Percentiles rank a stretch among this genome's conserved stretches.
These are phyloP conservation scores for Linanthus parryae DNA, from an alignment of 148 eudicot genomes.

Conservation along the genomic window DNA sequence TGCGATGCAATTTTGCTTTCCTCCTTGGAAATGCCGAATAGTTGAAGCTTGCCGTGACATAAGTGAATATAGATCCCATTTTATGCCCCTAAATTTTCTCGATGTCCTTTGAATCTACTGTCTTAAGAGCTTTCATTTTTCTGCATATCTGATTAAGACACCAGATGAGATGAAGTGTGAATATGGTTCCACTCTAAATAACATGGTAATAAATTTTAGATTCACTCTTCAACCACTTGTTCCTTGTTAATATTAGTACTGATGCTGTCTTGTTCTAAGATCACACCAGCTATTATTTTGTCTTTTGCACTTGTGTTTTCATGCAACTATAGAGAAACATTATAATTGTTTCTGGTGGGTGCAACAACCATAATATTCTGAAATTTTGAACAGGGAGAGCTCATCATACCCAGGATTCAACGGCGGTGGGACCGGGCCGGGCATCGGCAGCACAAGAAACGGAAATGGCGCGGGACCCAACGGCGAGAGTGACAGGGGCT, in stretches of 20 bases:
- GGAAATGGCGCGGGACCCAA: slow-evolving; percentile 1
- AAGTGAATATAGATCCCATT: no score
- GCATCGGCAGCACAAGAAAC: not conserved
- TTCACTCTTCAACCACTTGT: no score
- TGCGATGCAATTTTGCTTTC: no score
- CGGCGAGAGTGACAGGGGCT: slow-evolving; percentile 2
- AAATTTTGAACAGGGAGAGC: slow-evolving; percentile 10
- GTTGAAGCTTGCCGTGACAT: no score
- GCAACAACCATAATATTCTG: not conserved
- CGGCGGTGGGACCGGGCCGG: slow-evolving; percentile 1
- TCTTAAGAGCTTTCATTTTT: no score
- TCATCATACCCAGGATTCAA: slow-evolving; percentile 8
- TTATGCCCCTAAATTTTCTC: no score
- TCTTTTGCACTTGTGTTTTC: not conserved
- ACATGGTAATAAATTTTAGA: not conserved
- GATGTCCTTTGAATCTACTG: no score
- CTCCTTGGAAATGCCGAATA: no score
- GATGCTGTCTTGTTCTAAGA: not conserved
- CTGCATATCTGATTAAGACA: not conserved
- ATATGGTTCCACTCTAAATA: not conserved
- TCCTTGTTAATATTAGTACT: not conserved
- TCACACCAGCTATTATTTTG: not conserved
- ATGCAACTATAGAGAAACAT: not conserved
- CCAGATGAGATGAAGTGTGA: not conserved
- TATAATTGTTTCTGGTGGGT: not conserved